Conservation (phyloP, 2,329 filamentous ascomycete genomes). For the Diplodia mutila region DNA sequence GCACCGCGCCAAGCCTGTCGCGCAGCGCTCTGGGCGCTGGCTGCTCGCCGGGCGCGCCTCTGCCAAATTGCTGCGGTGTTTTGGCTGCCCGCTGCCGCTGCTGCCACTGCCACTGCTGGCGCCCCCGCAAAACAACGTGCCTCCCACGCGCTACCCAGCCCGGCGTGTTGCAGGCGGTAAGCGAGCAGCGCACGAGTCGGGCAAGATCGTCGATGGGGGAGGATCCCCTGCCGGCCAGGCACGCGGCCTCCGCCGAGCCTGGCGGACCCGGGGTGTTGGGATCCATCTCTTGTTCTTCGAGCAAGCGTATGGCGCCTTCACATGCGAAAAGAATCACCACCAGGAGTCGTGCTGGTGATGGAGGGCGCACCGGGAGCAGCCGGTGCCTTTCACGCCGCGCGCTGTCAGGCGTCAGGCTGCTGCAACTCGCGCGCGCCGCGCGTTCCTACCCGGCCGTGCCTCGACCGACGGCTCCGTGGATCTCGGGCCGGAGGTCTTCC, state of each 20-base stretch:
- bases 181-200: slow-evolving; percentile 20
- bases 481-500: slow-evolving; percentile 10
- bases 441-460: background rate
- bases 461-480: slow-evolving; percentile 3
- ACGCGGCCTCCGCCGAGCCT: slow-evolving; percentile 26
- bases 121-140: slow-evolving; percentile 21
- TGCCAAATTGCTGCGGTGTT: background rate
- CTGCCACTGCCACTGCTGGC: background rate
- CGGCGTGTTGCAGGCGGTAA: slow-evolving; percentile 20
- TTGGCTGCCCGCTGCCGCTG: background rate
- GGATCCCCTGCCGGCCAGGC: slow-evolving; percentile 26
- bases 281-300: slow-evolving; percentile 20
- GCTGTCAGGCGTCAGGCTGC: background rate
- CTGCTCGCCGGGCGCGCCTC: background rate
- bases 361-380: slow-evolving; percentile 10
- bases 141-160: slow-evolving; percentile 16
- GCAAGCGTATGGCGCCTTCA: slow-evolving; percentile 20
- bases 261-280: slow-evolving; percentile 23
- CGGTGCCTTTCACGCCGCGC: slow-evolving; percentile 1
- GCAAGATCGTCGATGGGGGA: slow-evolving; percentile 25
- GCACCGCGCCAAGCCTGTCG: background rate
- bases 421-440: background rate
- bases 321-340: slow-evolving; percentile 15
- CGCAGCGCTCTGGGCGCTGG: background rate
- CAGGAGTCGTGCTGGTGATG: too few relatives aligned